These are phyloP conservation scores for Chlamydomonas applanata DNA, from an alignment of 139 green algal genomes.

Conservation along the genomic window DNA sequence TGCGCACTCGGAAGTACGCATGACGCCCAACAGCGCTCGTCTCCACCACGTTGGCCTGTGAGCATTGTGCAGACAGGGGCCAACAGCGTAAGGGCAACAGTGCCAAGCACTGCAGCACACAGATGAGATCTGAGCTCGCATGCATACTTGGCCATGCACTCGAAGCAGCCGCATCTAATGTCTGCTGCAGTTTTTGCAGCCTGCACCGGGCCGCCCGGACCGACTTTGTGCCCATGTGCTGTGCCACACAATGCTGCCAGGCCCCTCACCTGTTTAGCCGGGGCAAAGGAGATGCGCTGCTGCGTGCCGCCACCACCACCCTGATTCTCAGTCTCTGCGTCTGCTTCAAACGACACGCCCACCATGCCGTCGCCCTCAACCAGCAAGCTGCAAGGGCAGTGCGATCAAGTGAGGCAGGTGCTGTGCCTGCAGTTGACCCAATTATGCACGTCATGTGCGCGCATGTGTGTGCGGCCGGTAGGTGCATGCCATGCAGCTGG, in stretches of 20 bases:
- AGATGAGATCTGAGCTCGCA: constrained; percentile 1
- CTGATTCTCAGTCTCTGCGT: constrained; percentile 10
- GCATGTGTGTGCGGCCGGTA: too few relatives aligned
- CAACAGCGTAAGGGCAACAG: background rate
- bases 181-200: background rate
- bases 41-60: constrained; percentile 9
- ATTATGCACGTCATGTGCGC: background rate
- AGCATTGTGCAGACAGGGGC: background rate
- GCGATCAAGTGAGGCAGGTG: background rate
- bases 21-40: constrained; percentile 51
- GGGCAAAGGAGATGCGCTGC: constrained; percentile 23
- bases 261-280: background rate
- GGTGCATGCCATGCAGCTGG: background rate
- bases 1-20: constrained; percentile 59
- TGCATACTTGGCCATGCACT: background rate
- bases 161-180: background rate
- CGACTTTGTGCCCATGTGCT: background rate
- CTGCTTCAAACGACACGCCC: constrained; percentile 27
- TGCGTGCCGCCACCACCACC: background rate
- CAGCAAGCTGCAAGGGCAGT: constrained; percentile 13
- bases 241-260: background rate
- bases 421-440: too few relatives aligned
- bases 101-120: background rate
- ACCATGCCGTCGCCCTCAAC: constrained; percentile 13
- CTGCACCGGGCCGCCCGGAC: background rate